phyloP scores from a whole-genome alignment of 352 stramenopile species.

The Pythium monospermum region DNA sequence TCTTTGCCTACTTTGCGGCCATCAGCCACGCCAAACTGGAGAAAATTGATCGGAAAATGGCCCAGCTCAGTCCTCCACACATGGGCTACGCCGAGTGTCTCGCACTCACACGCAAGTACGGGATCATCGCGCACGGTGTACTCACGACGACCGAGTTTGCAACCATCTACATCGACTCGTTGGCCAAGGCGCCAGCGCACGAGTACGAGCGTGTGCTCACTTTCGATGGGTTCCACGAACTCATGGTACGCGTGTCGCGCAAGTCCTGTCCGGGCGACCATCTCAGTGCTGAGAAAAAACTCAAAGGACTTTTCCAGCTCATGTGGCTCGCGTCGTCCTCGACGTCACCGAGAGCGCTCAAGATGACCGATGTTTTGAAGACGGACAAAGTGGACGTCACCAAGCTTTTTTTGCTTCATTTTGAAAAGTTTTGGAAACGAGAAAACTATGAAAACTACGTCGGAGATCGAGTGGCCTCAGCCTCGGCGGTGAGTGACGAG shows the following conservation, averaged over 20 bases:
- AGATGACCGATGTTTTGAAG: constrained; percentile 72
- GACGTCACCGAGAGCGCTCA: constrained; percentile 39
- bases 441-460: constrained; percentile 74
- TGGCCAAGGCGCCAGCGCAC: constrained; percentile 43
- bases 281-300: constrained; percentile 34
- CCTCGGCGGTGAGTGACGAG: no score
- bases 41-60: constrained; percentile 59
- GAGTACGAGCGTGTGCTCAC: constrained; percentile 64
- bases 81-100: constrained; percentile 70
- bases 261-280: constrained; percentile 36
- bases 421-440: constrained; percentile 79
- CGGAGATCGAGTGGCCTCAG: constrained; percentile 23
- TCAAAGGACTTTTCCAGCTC: constrained; percentile 78
- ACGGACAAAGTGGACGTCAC: constrained; percentile 56
- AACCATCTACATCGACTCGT: constrained; percentile 67
- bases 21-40: constrained; percentile 50
- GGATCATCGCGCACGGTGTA: constrained; percentile 67
- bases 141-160: constrained; percentile 77
- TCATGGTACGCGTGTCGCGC: constrained; percentile 55
- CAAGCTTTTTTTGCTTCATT: constrained; percentile 61
- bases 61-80: constrained; percentile 35
- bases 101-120: constrained; percentile 66
- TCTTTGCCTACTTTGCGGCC: constrained; percentile 55
- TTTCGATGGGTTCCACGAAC: constrained; percentile 53
- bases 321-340: constrained; percentile 76